These are phyloP conservation scores for Pseudogymnoascus sp. DNA, from an alignment of 2,329 filamentous ascomycete genomes.

Conservation along the genomic window DNA sequence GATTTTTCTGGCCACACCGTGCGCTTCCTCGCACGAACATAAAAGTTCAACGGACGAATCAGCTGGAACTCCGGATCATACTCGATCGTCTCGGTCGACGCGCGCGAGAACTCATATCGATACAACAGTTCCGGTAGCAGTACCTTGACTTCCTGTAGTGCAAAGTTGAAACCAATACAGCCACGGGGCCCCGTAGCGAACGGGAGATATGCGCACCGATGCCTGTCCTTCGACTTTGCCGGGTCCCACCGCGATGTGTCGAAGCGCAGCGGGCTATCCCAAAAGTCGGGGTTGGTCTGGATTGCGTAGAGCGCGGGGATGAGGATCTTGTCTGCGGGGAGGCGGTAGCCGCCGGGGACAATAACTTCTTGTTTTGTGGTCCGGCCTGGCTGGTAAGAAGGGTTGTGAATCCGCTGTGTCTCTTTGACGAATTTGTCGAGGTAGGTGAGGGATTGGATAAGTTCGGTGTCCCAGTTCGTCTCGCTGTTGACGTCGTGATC, in stretches of 20 bases:
- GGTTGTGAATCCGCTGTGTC: conserved; percentile 40
- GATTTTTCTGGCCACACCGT: conserved; percentile 19
- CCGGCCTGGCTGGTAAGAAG: conserved; percentile 42
- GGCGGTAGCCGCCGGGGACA: conserved; percentile 40
- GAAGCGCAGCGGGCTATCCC: conserved; percentile 20
- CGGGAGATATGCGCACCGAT: conserved; percentile 30
- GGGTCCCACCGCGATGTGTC: conserved; percentile 23
- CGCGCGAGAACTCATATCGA: conserved; percentile 33
- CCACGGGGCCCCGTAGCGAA: conserved; percentile 34
- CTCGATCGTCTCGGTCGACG: conserved; percentile 30
- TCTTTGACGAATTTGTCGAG: conserved; percentile 42
- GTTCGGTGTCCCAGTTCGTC: conserved; percentile 31
- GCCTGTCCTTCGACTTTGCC: conserved; percentile 18
- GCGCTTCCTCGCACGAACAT: conserved; percentile 22
- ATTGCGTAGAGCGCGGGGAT: conserved; percentile 22
- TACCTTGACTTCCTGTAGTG: conserved; percentile 34
- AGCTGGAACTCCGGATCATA: conserved; percentile 38
- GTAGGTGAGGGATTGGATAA: conserved; percentile 33
- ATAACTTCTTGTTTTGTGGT: conserved; percentile 39
- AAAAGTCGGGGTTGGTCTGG: conserved; percentile 23
- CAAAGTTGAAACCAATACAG: conserved; percentile 39
- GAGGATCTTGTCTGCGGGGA: conserved; percentile 32
- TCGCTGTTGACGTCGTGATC: conserved; percentile 31
- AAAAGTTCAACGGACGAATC: conserved; percentile 36
- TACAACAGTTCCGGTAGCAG: conserved; percentile 35